Evolutionary conservation across 306 rosid genomes (phyloP), one percentile per base, ranked within the genome.

Genomic region (Glycyrrhiza uralensis): DNA sequence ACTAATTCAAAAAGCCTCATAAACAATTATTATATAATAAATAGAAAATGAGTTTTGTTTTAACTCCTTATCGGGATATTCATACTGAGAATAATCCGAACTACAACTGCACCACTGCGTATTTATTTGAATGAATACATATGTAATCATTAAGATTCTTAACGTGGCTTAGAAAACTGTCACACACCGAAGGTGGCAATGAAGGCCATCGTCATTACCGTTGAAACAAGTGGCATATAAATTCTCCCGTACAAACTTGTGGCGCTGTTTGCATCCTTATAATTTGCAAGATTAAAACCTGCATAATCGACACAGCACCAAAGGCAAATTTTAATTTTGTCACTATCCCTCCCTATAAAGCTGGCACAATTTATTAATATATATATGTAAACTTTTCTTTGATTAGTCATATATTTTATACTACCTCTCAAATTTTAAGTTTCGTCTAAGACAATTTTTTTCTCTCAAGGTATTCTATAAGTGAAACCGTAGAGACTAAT

Each of bases 171-270:
- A 49, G 39, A 10, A 75, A 45, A 13, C 1, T 52, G 75, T 76
- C 55, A 85, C 63, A 81, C 23, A 44, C 61, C 70, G 69, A 82
- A 68, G 44, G 81, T 83, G 79, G 80, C 81, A 15, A 81, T 23
- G 56, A 85, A 70, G 61, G 28, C 81, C 72, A 81, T 38, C 3
- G 85, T 76, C 17, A 59, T 36, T 22, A 71, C 17, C 3, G 70
- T 62, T 58, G 88, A 74, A 20, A 75, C 36, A 71, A 77, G 5
- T 28, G 87, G 68, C 76, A 75, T 15, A 52, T 56, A 77, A 3
- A 49, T 60, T 76, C 77, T 81, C 42, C 77, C 81, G 6, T 71
- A 49, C 60, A 72, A 20, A 71, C 74, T 86, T 23, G 49, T 66
- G 6, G 79, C 80, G 3, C 65, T 50, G 77, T 46, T 79, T 0